Conservation (phyloP, 192 early-diverging fungal species). For the Podochytrium sp. region DNA sequence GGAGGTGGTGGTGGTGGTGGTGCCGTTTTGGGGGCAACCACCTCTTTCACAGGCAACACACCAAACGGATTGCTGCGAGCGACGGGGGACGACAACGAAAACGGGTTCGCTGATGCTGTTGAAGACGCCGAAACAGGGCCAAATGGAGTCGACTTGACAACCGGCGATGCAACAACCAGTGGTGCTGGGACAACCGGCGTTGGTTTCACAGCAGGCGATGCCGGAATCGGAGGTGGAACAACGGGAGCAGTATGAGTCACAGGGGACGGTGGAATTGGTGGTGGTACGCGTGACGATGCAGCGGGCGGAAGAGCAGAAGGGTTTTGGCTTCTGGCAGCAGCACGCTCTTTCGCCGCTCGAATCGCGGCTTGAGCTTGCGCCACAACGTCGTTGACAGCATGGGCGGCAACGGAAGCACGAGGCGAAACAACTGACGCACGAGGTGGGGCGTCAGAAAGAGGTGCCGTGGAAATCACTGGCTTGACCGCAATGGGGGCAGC, state of each 20-base stretch:
- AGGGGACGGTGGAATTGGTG: neutral
- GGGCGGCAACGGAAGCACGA: neutral
- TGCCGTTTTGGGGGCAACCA: neutral
- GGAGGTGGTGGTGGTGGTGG: slow-evolving; percentile 6
- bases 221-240: neutral
- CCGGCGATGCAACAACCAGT: neutral
- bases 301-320: neutral
- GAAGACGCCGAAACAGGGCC: neutral
- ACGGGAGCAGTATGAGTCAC: neutral
- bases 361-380: slow-evolving; percentile 55
- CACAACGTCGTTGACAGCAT: slow-evolving; percentile 45
- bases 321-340: slow-evolving; percentile 32
- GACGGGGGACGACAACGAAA: neutral
- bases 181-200: neutral
- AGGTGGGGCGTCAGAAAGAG: neutral
- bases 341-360: slow-evolving; percentile 47
- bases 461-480: neutral
- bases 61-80: slow-evolving; percentile 7
- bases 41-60: neutral
- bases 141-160: neutral
- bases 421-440: slow-evolving; percentile 4
- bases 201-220: neutral
- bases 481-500: neutral
- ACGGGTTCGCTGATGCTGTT: neutral
- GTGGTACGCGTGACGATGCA: neutral